Evolutionary conservation across 805 yeast species (phyloP).

Genomic region (Candida nitratophila): DNA sequence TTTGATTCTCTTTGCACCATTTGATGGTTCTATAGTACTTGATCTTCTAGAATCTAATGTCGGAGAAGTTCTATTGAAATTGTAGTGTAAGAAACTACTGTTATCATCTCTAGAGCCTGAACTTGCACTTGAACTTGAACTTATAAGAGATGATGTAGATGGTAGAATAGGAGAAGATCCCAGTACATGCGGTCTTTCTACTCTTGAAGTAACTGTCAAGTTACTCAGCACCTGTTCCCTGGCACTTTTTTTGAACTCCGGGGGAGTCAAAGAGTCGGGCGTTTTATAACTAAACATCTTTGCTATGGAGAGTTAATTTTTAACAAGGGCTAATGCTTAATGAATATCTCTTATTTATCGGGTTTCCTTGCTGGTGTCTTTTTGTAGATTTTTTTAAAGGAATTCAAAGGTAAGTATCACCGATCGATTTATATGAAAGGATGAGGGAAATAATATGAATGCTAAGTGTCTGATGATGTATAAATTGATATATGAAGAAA

Average conservation of each 20-base stretch:
- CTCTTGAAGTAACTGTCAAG: constrained; percentile 3
- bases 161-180: not conserved
- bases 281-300: constrained; percentile 11
- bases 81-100: not conserved
- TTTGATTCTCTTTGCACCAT: constrained; percentile 5
- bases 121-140: not conserved
- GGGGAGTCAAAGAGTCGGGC: constrained; percentile 15
- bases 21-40: constrained; percentile 1
- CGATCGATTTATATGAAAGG: no score
- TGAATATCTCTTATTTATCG: no score
- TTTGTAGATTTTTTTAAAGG: no score
- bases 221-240: constrained; percentile 16
- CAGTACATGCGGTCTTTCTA: not conserved
- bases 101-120: constrained; percentile 1
- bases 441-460: no score
- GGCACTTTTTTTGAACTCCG: constrained; percentile 18
- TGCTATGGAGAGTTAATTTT: no score
- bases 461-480: no score
- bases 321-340: no score
- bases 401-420: no score
- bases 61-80: not conserved
- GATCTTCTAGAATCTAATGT: not conserved
- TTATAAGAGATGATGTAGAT: no score
- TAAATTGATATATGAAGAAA: not conserved
- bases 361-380: no score